Evolutionary conservation across 2,329 filamentous ascomycete genomes (phyloP).

Genomic region (Fusarium sp.): DNA sequence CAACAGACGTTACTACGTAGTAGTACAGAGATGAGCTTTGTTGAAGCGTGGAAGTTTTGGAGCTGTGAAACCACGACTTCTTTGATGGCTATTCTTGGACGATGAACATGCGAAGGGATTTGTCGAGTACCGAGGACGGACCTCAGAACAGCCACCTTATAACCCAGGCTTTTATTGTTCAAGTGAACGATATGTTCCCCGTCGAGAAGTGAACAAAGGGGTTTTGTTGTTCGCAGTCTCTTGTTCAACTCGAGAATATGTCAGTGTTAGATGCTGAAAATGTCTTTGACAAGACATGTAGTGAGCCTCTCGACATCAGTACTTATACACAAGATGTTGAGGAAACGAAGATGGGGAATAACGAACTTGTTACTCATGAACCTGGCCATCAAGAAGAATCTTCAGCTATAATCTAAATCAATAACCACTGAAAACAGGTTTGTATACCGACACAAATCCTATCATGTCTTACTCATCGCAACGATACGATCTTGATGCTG

Average conservation of each 20-base stretch:
- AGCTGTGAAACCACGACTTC: slow-evolving; percentile 1
- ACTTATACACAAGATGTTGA: slow-evolving; percentile 3
- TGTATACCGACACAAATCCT: slow-evolving; percentile 3
- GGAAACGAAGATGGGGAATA: background rate
- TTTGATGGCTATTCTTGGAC: slow-evolving; percentile 16
- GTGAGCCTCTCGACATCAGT: background rate
- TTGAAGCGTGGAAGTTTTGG: background rate
- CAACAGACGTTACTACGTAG: background rate
- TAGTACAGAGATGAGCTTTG: background rate
- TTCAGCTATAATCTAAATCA: background rate
- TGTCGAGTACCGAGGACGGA: background rate
- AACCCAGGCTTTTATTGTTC: slow-evolving; percentile 3
- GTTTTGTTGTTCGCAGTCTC: background rate
- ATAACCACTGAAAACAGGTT: slow-evolving; percentile 2
- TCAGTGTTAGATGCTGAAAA: background rate
- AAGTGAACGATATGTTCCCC: slow-evolving; percentile 6
- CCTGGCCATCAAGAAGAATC: background rate
- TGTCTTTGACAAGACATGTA: background rate
- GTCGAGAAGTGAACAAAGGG: slow-evolving; percentile 1
- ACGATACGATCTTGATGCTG: slow-evolving; percentile 18
- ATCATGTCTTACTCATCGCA: slow-evolving; percentile 36
- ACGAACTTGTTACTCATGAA: slow-evolving; percentile 1
- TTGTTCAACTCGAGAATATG: slow-evolving; percentile 2
- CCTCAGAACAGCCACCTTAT: background rate
- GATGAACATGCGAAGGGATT: background rate